A percentile compares a stretch with the other conserved stretches of the same genome.
phyloP scores from a whole-genome alignment of 2,329 filamentous ascomycete species.

The Eurotiales sp. region DNA sequence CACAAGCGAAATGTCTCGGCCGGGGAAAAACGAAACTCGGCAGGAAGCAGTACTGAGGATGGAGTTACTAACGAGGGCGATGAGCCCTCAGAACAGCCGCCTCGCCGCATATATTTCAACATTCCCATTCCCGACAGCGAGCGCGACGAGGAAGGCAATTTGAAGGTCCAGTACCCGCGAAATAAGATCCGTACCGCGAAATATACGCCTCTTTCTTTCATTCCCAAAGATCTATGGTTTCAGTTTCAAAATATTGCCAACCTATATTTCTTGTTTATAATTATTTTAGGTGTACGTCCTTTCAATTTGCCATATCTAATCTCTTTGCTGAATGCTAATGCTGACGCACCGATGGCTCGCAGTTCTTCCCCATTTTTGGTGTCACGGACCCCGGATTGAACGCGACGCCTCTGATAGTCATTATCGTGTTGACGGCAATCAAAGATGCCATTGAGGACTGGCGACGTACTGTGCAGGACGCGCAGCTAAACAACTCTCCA shows the following conservation, averaged over 20 bases:
- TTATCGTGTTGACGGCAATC: constrained; percentile 79
- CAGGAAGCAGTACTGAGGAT: constrained; percentile 31
- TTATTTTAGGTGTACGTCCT: constrained; percentile 81
- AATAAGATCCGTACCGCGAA: constrained; percentile 99
- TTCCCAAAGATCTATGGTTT: constrained; percentile 95
- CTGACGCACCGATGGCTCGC: constrained; percentile 21
- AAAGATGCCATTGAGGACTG: constrained; percentile 97
- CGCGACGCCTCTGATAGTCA: constrained; percentile 87
- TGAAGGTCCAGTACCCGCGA: constrained; percentile 66
- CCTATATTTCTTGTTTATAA: constrained; percentile 94
- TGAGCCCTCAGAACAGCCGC: constrained; percentile 28
- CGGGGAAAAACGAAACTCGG: constrained; percentile 65
- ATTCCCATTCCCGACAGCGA: constrained; percentile 69
- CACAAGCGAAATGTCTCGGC: constrained; percentile 58
- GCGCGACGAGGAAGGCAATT: constrained; percentile 76
- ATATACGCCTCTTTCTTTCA: constrained; percentile 90
- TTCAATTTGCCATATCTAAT: neutral
- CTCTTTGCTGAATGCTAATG: constrained; percentile 7
- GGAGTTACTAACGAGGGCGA: constrained; percentile 20
- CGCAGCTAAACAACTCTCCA: constrained; percentile 90
- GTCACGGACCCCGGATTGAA: constrained; percentile 85
- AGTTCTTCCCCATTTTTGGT: constrained; percentile 97
- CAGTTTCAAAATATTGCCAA: constrained; percentile 99
- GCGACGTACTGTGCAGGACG: constrained; percentile 84
- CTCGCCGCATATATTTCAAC: constrained; percentile 78